A percentile compares a stretch with the other conserved stretches of the same genome.
Evolutionary conservation across 768 basidiomycete species (phyloP).

Genomic region (Amanita exitialis): DNA sequence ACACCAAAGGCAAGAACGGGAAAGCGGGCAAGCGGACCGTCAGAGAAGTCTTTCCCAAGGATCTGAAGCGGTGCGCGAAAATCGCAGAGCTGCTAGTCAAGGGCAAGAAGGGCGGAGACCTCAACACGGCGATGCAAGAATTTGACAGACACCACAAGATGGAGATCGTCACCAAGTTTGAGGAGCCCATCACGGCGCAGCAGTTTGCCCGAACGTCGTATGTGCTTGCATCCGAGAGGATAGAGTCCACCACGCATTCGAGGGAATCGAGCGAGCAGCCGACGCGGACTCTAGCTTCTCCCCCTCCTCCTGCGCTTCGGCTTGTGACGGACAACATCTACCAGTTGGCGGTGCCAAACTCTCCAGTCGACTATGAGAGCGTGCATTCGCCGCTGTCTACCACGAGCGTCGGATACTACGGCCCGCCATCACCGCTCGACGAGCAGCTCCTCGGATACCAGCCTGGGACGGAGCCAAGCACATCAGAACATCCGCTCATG

Average conservation of each 20-base stretch:
- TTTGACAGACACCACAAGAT: constrained; percentile 51
- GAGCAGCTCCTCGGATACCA: constrained; percentile 1
- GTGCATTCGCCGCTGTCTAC: neutral
- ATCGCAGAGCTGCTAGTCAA: constrained; percentile 57
- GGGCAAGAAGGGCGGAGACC: constrained; percentile 49
- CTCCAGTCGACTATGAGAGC: neutral
- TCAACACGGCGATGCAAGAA: constrained; percentile 47
- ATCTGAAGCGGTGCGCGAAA: constrained; percentile 54
- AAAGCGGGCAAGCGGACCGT: constrained; percentile 48
- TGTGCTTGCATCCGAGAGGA: constrained; percentile 32
- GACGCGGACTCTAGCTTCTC: no score
- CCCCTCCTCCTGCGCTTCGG: neutral
- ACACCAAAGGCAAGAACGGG: constrained; percentile 36
- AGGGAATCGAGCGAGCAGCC: neutral
- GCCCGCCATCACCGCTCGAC: constrained; percentile 1
- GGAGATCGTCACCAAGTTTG: constrained; percentile 65
- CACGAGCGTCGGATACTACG: neutral
- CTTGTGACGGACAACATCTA: neutral
- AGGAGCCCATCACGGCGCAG: constrained; percentile 68
- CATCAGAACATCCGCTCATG: neutral
- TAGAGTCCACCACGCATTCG: neutral
- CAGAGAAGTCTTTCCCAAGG: constrained; percentile 58
- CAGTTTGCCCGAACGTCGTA: constrained; percentile 63
- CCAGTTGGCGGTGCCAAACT: constrained; percentile 15
- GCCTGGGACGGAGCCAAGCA: neutral